These are phyloP conservation scores for Coemansia sp. DNA, from an alignment of 192 early-diverging fungal species.

Conservation along the genomic window DNA sequence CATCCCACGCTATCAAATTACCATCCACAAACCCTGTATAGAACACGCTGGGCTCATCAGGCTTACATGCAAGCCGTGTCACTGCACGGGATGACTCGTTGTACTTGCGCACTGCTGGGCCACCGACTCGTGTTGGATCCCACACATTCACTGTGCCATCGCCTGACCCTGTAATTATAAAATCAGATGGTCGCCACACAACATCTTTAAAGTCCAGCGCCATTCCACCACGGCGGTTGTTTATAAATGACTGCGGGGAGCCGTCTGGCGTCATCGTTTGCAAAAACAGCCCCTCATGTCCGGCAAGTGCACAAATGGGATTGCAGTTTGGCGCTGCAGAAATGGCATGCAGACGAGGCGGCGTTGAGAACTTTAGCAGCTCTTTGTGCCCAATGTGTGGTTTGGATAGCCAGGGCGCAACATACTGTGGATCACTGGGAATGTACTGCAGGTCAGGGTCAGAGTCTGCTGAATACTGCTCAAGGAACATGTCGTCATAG, in stretches of 20 bases:
- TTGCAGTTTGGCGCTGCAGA: constrained; percentile 27
- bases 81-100: constrained; percentile 24
- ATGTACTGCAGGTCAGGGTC: no score
- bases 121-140: constrained; percentile 34
- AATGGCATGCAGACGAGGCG: constrained; percentile 25
- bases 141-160: constrained; percentile 42
- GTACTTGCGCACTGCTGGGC: constrained; percentile 29
- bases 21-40: constrained; percentile 38
- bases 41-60: constrained; percentile 37
- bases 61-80: constrained; percentile 43
- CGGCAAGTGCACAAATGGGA: constrained; percentile 28
- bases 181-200: constrained; percentile 44
- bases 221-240: constrained; percentile 25
- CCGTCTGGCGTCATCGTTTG: constrained; percentile 27
- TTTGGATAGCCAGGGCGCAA: constrained; percentile 26
- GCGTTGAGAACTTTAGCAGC: constrained; percentile 21
- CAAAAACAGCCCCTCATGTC: constrained; percentile 38
- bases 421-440: background rate
- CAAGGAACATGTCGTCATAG: background rate
- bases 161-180: constrained; percentile 43
- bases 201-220: constrained; percentile 39
- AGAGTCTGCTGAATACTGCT: background rate
- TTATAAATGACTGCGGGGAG: constrained; percentile 13
- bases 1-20: constrained; percentile 35
- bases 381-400: constrained; percentile 14